Percentiles rank a stretch among this genome's conserved stretches.
phyloP scores from a whole-genome alignment of 257 asterid species.

The Solanum rostratum region DNA sequence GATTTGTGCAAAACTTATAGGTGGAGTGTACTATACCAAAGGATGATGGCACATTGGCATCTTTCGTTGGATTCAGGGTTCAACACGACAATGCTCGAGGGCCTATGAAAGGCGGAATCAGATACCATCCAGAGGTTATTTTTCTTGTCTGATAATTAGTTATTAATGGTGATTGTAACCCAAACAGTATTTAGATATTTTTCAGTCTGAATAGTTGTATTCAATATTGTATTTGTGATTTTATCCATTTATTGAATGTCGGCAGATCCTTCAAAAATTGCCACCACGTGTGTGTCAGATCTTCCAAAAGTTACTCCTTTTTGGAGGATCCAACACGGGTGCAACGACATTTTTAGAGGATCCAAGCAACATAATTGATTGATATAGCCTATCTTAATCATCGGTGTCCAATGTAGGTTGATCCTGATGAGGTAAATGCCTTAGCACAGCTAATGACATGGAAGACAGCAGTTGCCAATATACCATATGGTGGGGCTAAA shows the following conservation, averaged over 20 bases:
- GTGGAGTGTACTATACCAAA: slow-evolving; percentile 95
- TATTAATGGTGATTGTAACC: background rate
- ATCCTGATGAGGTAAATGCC: slow-evolving; percentile 92
- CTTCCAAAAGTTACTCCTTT: background rate
- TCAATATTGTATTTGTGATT: background rate
- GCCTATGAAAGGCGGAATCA: slow-evolving; percentile 96
- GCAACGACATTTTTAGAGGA: background rate
- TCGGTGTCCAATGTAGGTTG: slow-evolving; percentile 39
- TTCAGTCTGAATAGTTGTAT: background rate
- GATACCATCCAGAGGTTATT: slow-evolving; percentile 89
- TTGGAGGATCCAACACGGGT: background rate
- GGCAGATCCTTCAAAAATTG: background rate
- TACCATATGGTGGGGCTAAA: slow-evolving; percentile 96
- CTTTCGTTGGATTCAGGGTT: slow-evolving; percentile 84
- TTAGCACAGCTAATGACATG: slow-evolving; percentile 94
- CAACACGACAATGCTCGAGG: slow-evolving; percentile 95
- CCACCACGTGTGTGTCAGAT: background rate
- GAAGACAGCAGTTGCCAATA: slow-evolving; percentile 95
- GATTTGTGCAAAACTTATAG: slow-evolving; percentile 16
- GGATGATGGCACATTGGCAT: slow-evolving; percentile 80
- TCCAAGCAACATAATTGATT: background rate
- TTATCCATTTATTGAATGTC: background rate
- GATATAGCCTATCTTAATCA: background rate
- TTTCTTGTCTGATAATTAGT: background rate
- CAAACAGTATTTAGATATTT: background rate